These are phyloP conservation scores for Salinomyces thailandicus DNA, from an alignment of 2,329 filamentous ascomycete genomes.

Conservation along the genomic window DNA sequence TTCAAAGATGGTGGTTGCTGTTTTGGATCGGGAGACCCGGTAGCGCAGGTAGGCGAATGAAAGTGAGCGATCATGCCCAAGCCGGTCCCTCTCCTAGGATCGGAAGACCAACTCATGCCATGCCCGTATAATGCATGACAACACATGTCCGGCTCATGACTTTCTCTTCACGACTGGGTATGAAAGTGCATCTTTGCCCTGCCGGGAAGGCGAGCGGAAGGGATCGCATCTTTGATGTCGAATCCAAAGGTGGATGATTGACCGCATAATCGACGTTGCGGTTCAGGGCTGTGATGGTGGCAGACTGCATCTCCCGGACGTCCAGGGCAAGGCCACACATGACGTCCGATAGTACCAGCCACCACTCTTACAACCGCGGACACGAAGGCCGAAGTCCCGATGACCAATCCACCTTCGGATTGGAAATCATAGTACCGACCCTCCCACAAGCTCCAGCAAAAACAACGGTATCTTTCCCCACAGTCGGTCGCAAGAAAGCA, in stretches of 20 bases:
- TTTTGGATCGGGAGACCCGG: constrained; percentile 10
- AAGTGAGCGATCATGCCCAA: constrained; percentile 26
- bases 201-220: constrained; percentile 18
- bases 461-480: constrained; percentile 26
- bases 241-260: background rate
- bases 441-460: constrained; percentile 25
- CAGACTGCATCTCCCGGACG: constrained; percentile 3
- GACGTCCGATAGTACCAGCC: constrained; percentile 19
- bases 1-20: no score
- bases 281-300: background rate
- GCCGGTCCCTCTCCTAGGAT: constrained; percentile 23
- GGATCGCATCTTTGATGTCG: constrained; percentile 9
- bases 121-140: constrained; percentile 19
- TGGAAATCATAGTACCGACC: constrained; percentile 20
- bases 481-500: constrained; percentile 24
- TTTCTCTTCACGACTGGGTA: constrained; percentile 11
- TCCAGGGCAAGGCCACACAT: constrained; percentile 25
- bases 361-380: background rate
- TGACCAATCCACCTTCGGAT: constrained; percentile 1
- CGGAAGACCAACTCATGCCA: constrained; percentile 24
- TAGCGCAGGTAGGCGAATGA: constrained; percentile 19
- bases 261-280: constrained; percentile 6
- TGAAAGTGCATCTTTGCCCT: constrained; percentile 18
- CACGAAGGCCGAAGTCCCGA: constrained; percentile 1
- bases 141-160: constrained; percentile 26